These are phyloP conservation scores for Chalciporus sphaerocephalus DNA, from an alignment of 768 basidiomycete genomes.

Conservation along the genomic window DNA sequence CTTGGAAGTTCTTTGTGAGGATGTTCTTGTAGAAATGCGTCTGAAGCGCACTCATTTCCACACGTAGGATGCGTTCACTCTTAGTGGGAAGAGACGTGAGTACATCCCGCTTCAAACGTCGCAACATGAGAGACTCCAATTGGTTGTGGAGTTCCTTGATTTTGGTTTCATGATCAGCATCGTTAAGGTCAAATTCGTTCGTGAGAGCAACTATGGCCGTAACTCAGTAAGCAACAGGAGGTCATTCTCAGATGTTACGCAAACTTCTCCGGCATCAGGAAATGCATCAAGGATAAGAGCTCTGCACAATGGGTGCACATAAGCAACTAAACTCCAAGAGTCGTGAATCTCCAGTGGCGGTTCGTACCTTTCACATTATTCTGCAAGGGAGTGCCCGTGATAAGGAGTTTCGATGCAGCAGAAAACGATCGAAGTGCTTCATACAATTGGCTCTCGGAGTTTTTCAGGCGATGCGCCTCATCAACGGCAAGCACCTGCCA, in stretches of 20 bases:
- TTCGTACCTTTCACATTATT: conserved; percentile 94
- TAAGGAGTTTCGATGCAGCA: conserved; percentile 88
- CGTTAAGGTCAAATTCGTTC: conserved; percentile 92
- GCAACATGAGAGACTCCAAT: conserved; percentile 89
- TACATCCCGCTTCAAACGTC: conserved; percentile 93
- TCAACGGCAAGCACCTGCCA: conserved; percentile 98
- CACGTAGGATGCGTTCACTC: conserved; percentile 94
- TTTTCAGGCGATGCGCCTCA: conserved; percentile 98
- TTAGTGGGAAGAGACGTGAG: conserved; percentile 95
- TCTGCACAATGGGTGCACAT: conserved; percentile 45
- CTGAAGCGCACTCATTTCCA: conserved; percentile 95
- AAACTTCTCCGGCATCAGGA: conserved; percentile 99
- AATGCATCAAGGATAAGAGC: conserved; percentile 95
- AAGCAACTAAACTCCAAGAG: conserved; percentile 4
- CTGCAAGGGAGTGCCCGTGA: conserved; percentile 96
- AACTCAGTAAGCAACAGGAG: conserved; percentile 6
- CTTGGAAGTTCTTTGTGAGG: conserved; percentile 93
- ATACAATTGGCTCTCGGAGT: conserved; percentile 95
- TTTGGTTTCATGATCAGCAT: conserved; percentile 88
- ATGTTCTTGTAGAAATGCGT: conserved; percentile 99
- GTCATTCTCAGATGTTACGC: conserved; percentile 26
- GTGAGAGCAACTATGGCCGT: conserved; percentile 69
- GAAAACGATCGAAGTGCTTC: conserved; percentile 88
- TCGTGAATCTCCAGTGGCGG: conserved; percentile 1
- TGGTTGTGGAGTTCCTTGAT: conserved; percentile 95